phyloP scores from a whole-genome alignment of 176 grass and related monocot genomes.

The Luzula sylvatica region DNA sequence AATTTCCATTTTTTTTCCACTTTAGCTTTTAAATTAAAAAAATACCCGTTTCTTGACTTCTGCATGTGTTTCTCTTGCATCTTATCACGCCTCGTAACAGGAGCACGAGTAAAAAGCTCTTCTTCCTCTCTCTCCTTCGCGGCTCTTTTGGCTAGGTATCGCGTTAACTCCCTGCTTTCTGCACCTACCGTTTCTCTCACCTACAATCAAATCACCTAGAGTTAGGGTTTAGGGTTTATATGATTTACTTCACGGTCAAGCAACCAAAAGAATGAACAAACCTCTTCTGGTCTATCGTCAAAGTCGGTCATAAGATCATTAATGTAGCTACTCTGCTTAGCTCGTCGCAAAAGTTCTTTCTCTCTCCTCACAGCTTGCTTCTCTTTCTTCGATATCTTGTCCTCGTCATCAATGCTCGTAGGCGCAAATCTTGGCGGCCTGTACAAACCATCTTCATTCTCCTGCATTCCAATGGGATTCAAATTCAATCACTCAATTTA shows the following conservation, averaged over 20 bases:
- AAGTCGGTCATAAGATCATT: constrained; percentile 53
- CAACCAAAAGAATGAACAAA: constrained; percentile 19
- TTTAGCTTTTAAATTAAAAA: not conserved
- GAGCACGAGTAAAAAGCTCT: constrained; percentile 66
- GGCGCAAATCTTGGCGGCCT: constrained; percentile 62
- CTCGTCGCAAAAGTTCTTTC: constrained; percentile 41
- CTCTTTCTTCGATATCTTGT: constrained; percentile 41
- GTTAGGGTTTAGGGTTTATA: no score
- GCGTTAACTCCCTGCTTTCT: constrained; percentile 65
- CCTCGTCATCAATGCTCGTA: constrained; percentile 49
- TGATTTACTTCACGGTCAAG: not conserved
- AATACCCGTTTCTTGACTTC: constrained; percentile 62
- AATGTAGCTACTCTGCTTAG: constrained; percentile 53
- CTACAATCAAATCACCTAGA: constrained; percentile 32
- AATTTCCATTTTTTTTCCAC: no score
- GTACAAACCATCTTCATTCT: constrained; percentile 68
- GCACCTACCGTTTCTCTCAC: constrained; percentile 56
- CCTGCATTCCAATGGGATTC: constrained; percentile 2
- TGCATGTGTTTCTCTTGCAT: constrained; percentile 46
- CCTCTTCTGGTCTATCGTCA: constrained; percentile 82
- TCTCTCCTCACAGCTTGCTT: constrained; percentile 70
- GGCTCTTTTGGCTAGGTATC: constrained; percentile 55
- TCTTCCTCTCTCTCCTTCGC: constrained; percentile 53
- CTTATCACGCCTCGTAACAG: constrained; percentile 67
- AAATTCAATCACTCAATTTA: no score